phyloP scores from a whole-genome alignment of 2,329 filamentous ascomycete genomes.

The Fusarium setosum region DNA sequence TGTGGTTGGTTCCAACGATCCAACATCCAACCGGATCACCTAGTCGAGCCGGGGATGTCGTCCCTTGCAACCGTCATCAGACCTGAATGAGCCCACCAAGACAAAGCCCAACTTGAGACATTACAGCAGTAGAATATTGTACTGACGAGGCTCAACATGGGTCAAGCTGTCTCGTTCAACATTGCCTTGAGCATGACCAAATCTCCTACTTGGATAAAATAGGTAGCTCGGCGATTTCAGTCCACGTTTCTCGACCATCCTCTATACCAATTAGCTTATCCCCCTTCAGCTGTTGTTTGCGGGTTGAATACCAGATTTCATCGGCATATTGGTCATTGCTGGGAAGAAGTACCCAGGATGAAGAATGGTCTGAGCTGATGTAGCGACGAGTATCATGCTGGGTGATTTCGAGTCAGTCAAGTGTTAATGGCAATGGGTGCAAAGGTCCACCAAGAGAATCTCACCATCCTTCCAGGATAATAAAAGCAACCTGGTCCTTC shows the following conservation, averaged over 20 bases:
- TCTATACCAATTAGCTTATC: background rate
- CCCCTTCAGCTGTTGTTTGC: background rate
- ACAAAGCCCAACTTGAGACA: no score
- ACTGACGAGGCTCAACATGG: no score
- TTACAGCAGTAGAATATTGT: no score
- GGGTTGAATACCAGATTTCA: background rate
- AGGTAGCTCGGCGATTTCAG: background rate
- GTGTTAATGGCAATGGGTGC: no score
- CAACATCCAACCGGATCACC: no score
- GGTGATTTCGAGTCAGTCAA: background rate
- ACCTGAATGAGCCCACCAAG: no score
- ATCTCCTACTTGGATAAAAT: background rate
- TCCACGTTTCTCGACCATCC: background rate
- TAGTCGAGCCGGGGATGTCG: no score
- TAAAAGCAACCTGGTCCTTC: background rate
- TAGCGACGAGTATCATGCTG: background rate
- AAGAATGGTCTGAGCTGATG: background rate
- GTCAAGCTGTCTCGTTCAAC: no score
- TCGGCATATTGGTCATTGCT: no score
- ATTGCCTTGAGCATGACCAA: no score
- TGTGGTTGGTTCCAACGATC: no score
- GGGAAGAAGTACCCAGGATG: background rate
- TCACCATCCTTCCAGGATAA: background rate
- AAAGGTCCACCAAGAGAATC: rapidly evolving
- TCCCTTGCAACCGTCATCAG: no score